phyloP scores from a whole-genome alignment of 108 stramenopile genomes.

The Schizochytrium sp. region DNA sequence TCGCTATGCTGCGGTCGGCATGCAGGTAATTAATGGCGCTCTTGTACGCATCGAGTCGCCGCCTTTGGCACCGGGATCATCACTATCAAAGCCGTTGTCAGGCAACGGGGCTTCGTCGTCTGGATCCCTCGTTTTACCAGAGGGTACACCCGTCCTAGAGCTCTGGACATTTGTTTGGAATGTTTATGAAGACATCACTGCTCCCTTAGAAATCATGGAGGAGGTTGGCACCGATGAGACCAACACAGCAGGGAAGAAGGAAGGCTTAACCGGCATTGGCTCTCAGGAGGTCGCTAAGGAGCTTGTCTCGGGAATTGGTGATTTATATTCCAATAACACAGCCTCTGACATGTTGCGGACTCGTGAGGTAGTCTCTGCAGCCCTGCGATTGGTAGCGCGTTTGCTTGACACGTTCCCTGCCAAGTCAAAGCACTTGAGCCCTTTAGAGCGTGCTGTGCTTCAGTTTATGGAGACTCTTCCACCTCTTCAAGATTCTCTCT shows the following conservation, averaged over 20 bases:
- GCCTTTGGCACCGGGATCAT: neutral
- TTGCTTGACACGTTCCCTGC: constrained; percentile 20
- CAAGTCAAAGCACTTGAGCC: constrained; percentile 28
- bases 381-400: neutral
- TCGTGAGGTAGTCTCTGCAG: neutral
- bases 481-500: constrained; percentile 3
- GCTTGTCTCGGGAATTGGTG: constrained; percentile 1
- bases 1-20: constrained; percentile 53
- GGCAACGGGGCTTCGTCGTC: neutral
- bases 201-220: neutral
- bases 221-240: neutral
- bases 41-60: neutral
- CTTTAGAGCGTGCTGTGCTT: constrained; percentile 16
- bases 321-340: constrained; percentile 26
- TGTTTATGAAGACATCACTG: constrained; percentile 6
- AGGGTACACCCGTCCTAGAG: constrained; percentile 40
- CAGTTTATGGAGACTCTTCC: constrained; percentile 6
- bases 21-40: constrained; percentile 60
- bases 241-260: neutral
- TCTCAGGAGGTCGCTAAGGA: constrained; percentile 17
- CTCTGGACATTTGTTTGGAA: constrained; percentile 16
- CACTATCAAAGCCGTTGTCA: neutral
- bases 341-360: constrained; percentile 18
- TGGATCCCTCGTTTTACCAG: neutral
- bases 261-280: neutral